Evolutionary conservation across 306 rosid genomes (phyloP).

Genomic region (Vigna angularis): DNA sequence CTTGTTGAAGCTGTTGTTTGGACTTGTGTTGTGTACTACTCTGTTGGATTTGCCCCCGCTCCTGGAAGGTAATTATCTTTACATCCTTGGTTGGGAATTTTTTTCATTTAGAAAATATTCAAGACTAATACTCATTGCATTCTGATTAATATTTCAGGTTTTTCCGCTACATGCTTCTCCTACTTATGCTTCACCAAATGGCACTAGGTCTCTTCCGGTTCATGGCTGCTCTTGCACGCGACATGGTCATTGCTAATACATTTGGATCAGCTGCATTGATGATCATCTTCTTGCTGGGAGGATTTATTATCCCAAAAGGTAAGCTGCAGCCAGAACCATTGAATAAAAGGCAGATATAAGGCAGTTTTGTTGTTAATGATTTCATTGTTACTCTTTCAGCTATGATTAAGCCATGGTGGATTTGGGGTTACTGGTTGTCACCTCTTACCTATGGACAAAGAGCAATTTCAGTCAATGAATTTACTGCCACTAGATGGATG

Average conservation of each 20-base stretch:
- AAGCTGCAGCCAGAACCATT: conserved; percentile 16
- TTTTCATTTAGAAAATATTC: background rate
- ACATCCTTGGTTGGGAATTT: background rate
- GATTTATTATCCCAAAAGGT: conserved; percentile 89
- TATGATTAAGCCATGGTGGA: conserved; percentile 87
- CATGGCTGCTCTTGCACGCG: conserved; percentile 82
- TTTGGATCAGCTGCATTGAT: conserved; percentile 78
- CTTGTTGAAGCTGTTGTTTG: conserved; percentile 76
- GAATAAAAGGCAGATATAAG: background rate
- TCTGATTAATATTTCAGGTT: conserved; percentile 63
- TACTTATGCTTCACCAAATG: conserved; percentile 81
- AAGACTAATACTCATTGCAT: conserved; percentile 13
- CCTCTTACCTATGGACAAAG: conserved; percentile 85
- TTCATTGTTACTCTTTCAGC: conserved; percentile 51
- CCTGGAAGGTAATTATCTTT: conserved; percentile 62
- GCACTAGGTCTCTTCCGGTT: conserved; percentile 79
- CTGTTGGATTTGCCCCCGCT: conserved; percentile 82
- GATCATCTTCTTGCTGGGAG: conserved; percentile 73
- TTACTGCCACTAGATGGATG: conserved; percentile 80
- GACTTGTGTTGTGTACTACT: conserved; percentile 74
- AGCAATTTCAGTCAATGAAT: conserved; percentile 81
- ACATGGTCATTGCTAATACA: conserved; percentile 84
- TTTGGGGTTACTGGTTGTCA: conserved; percentile 86
- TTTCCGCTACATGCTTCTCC: conserved; percentile 72
- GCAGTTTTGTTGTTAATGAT: background rate